These are phyloP conservation scores for Geranomyces michiganensis DNA, from an alignment of 192 early-diverging fungal species.

Conservation along the genomic window DNA sequence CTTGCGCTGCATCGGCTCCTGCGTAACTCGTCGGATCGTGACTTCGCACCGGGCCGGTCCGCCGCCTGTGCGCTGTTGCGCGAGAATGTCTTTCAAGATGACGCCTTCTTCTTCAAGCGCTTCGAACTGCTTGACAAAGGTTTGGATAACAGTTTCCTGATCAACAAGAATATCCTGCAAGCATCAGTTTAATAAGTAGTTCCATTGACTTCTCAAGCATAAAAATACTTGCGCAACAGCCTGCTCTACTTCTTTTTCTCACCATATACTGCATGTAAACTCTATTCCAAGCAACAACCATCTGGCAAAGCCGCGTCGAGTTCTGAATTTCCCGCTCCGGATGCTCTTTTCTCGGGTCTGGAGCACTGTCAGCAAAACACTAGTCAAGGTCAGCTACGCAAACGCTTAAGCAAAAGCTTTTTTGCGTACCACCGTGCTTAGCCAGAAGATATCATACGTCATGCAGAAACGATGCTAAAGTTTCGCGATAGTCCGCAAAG, in stretches of 20 bases:
- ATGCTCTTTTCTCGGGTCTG: neutral
- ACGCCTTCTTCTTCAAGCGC: slow-evolving; percentile 40
- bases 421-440: too few species aligned
- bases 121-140: slow-evolving; percentile 31
- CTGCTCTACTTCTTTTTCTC: neutral
- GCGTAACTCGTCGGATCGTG: neutral
- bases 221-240: neutral
- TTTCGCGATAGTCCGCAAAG: slow-evolving; percentile 20
- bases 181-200: neutral
- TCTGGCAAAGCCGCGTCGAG: neutral
- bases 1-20: neutral
- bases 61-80: slow-evolving; percentile 12
- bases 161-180: slow-evolving; percentile 15
- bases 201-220: too few species aligned
- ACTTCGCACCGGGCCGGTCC: slow-evolving; percentile 1
- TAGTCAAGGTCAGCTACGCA: neutral
- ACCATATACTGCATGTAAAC: slow-evolving; percentile 26
- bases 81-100: slow-evolving; percentile 40
- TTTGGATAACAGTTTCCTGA: slow-evolving; percentile 19
- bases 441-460: slow-evolving; percentile 12
- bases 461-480: slow-evolving; percentile 15
- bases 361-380: neutral
- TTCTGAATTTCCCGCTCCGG: neutral
- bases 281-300: slow-evolving; percentile 17
- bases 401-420: neutral